A percentile compares a stretch with the other conserved stretches of the same genome.
Conservation (phyloP, 768 basidiomycete genomes). For the Hortiboletus flavorubellus region DNA sequence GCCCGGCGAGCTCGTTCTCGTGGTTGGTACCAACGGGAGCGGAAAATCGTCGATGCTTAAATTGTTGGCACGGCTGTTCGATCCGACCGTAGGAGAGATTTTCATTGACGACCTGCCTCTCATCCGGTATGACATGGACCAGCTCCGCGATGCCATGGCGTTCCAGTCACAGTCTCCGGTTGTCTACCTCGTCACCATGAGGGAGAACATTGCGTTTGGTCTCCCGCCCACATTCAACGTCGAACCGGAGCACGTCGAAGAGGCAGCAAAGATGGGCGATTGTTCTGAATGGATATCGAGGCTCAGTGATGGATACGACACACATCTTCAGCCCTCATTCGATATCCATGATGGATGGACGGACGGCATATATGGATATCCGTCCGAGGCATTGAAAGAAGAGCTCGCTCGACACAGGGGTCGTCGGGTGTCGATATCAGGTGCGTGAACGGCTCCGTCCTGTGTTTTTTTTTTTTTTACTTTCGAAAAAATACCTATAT, state of each 20-base stretch:
- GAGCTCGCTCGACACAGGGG: slow-evolving; percentile 23
- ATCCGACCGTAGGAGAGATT: slow-evolving; percentile 42
- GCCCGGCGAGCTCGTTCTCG: slow-evolving; percentile 30
- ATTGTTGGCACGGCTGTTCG: slow-evolving; percentile 47
- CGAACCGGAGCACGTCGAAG: slow-evolving; percentile 20
- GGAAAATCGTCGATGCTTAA: slow-evolving; percentile 40
- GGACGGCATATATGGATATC: slow-evolving; percentile 16
- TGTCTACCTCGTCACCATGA: slow-evolving; percentile 46
- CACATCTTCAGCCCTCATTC: slow-evolving; percentile 30
- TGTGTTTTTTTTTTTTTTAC: too few relatives aligned
- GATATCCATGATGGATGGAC: slow-evolving; percentile 19
- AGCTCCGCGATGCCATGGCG: slow-evolving; percentile 43
- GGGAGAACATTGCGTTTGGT: slow-evolving; percentile 41
- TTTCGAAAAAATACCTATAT: background rate
- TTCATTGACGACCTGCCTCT: slow-evolving; percentile 43
- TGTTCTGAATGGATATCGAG: slow-evolving; percentile 33
- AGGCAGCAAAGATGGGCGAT: slow-evolving; percentile 33
- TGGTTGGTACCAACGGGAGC: slow-evolving; percentile 30
- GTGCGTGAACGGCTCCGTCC: background rate
- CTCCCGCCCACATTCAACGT: slow-evolving; percentile 11
- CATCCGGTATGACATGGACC: slow-evolving; percentile 33
- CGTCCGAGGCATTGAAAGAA: slow-evolving; percentile 20
- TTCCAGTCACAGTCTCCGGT: slow-evolving; percentile 49
- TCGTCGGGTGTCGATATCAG: slow-evolving; percentile 22
- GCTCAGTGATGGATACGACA: slow-evolving; percentile 30